Conservation (phyloP, 192 early-diverging fungal species). For the Helicostylum pulchrum region DNA sequence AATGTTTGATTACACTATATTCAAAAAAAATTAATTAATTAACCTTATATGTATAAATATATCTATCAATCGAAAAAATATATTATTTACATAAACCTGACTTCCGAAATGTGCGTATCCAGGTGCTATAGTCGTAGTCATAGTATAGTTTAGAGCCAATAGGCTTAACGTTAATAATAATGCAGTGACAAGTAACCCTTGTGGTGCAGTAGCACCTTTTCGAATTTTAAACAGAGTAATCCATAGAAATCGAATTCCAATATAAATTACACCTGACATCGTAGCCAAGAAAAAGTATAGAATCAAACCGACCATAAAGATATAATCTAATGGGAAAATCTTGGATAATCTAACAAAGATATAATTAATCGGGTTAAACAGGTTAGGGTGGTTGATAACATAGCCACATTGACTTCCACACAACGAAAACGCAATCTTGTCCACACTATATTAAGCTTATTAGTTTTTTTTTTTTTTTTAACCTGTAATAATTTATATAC, state of each 20-base stretch:
- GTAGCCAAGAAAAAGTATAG: slow-evolving; percentile 55
- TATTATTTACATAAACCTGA: slow-evolving; percentile 51
- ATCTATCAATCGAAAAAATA: not conserved
- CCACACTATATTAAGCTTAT: no score
- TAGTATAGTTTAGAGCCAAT: slow-evolving; percentile 50
- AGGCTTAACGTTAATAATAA: slow-evolving; percentile 51
- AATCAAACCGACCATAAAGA: slow-evolving; percentile 50
- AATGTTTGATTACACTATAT: slow-evolving; percentile 54
- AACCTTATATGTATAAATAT: not conserved
- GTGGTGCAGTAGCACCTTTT: slow-evolving; percentile 50
- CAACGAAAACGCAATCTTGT: slow-evolving; percentile 42
- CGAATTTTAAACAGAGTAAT: slow-evolving; percentile 48
- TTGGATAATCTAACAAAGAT: slow-evolving; percentile 40
- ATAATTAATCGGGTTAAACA: slow-evolving; percentile 52
- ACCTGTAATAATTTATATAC: no score
- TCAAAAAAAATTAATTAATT: not conserved
- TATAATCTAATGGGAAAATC: slow-evolving; percentile 55
- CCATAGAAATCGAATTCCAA: slow-evolving; percentile 60
- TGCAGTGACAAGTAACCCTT: slow-evolving; percentile 53
- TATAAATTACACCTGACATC: slow-evolving; percentile 46
- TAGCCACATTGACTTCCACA: slow-evolving; percentile 56
- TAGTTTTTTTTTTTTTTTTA: not conserved
- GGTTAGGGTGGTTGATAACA: slow-evolving; percentile 39
- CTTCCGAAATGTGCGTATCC: slow-evolving; percentile 61
- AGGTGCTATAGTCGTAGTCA: slow-evolving; percentile 57